Conservation (phyloP, 208 protist species). For the Strigomonas culicis region DNA sequence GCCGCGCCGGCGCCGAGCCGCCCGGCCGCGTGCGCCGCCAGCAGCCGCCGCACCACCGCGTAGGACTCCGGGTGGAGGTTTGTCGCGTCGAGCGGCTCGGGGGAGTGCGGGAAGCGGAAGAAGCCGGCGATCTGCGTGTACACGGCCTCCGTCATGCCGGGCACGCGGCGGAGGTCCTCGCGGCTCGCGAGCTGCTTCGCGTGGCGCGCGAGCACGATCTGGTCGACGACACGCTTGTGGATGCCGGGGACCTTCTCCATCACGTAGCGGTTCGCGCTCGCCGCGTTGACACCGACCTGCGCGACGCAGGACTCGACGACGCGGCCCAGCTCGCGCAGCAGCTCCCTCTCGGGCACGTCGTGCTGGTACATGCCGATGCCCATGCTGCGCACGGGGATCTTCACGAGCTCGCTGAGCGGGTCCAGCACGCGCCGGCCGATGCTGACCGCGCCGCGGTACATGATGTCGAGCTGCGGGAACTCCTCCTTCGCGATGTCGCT, state of each 20-base stretch:
- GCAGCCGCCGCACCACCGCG: conserved; percentile 37
- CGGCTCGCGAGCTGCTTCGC: conserved; percentile 52
- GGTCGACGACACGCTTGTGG: conserved; percentile 56
- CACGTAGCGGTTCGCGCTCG: conserved; percentile 65
- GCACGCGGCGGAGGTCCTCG: conserved; percentile 66
- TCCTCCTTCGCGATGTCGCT: conserved; percentile 69
- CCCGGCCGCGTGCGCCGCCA: conserved; percentile 23
- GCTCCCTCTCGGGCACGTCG: conserved; percentile 71
- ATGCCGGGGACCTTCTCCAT: conserved; percentile 84
- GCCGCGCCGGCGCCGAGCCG: neutral
- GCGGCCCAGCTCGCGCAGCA: conserved; percentile 44
- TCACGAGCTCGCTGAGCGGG: conserved; percentile 87
- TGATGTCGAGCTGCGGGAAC: conserved; percentile 64
- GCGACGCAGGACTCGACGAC: conserved; percentile 78
- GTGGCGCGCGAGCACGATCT: conserved; percentile 72
- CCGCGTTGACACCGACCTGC: conserved; percentile 74
- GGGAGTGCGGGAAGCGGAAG: conserved; percentile 83
- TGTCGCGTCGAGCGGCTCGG: conserved; percentile 79
- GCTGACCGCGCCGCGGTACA: conserved; percentile 83
- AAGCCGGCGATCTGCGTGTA: conserved; percentile 85
- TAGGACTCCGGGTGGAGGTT: conserved; percentile 87
- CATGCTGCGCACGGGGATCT: conserved; percentile 83
- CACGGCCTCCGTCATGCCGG: conserved; percentile 67
- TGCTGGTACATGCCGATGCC: conserved; percentile 93
- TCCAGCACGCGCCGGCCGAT: conserved; percentile 88